Evolutionary conservation across 495 filamentous ascomycete genomes (phyloP), one percentile per base, ranked within the genome.

Genomic region (Trichocladium uniseriatum): DNA sequence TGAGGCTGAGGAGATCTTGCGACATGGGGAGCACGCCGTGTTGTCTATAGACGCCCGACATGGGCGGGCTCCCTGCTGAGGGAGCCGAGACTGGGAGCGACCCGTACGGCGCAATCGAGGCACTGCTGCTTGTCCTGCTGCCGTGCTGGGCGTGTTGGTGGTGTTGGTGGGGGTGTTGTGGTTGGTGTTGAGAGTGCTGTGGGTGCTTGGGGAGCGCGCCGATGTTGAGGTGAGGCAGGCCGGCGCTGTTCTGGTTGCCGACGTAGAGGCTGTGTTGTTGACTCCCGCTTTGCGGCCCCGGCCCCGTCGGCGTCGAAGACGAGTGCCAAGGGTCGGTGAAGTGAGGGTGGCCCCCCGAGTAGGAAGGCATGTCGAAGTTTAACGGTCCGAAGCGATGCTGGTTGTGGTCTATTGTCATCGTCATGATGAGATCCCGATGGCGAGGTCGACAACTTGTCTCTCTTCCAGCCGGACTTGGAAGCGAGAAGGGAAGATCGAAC

Each of bases 251-350:
- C 54, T 69, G 65, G 58, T 63, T 57, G 58, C 54, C 42, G 14
- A 69, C 63, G 69, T 81, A 76, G 72, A 78, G 54, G 76, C 74
- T 69, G 15, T 51, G 48, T 18, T 29, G 41, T 78, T 77, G 61
- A 74, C 68, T 67, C 29, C 60, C 63, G 50, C 58, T 54, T 51
- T 72, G 69, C 22, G 55, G 40, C 3, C 39, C 45, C 11, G 51
- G 49, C 1, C 52, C 62, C 11, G 58, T 35, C 28, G 59, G 29
- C 14, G 59, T 52, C 21, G 63, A 58, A 14, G 64, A 74, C 47
- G 83, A 72, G 48, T 73, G 75, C 90, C 90, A 97, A 14, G 91
- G 91, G 65, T 97, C 89, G 61, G 87, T 89, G 73, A 97, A 97
- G 61, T 91, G 86, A 41, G 89, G 87, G 38, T 79, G 66, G 43